Conservation (phyloP, 23 red algal species). For the Gracilaria domingensis region DNA sequence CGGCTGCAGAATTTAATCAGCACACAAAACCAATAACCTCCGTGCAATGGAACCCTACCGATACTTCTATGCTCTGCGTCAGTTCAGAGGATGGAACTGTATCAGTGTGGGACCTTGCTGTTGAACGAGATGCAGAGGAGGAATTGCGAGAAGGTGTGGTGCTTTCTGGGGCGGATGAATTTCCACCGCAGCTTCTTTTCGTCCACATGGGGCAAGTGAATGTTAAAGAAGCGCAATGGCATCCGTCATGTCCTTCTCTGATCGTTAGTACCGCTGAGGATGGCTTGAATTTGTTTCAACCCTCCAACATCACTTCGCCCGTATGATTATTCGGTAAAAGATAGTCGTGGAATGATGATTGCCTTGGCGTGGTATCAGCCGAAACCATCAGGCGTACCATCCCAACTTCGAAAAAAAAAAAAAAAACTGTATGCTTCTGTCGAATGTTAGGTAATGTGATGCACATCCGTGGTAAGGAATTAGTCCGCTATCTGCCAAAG, state of each 20-base stretch:
- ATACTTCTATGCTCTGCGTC: constrained; percentile 80
- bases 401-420: no score
- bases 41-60: constrained; percentile 86
- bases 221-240: constrained; percentile 94
- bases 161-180: constrained; percentile 77
- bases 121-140: constrained; percentile 89
- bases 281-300: constrained; percentile 75
- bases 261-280: constrained; percentile 71
- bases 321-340: background rate
- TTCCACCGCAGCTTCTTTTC: constrained; percentile 95
- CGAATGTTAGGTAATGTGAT: background rate
- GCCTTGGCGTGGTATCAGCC: background rate
- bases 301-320: constrained; percentile 60
- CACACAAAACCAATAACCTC: constrained; percentile 84
- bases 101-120: constrained; percentile 94
- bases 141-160: constrained; percentile 75
- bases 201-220: constrained; percentile 88
- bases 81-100: constrained; percentile 78
- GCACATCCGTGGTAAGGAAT: constrained; percentile 5
- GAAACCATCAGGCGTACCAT: no score
- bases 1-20: constrained; percentile 81
- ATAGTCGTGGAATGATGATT: background rate
- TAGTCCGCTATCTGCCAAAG: constrained; percentile 51
- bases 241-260: constrained; percentile 57
- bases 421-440: background rate